phyloP scores from a whole-genome alignment of 148 eudicot species.

The Chenopodium quinoa region DNA sequence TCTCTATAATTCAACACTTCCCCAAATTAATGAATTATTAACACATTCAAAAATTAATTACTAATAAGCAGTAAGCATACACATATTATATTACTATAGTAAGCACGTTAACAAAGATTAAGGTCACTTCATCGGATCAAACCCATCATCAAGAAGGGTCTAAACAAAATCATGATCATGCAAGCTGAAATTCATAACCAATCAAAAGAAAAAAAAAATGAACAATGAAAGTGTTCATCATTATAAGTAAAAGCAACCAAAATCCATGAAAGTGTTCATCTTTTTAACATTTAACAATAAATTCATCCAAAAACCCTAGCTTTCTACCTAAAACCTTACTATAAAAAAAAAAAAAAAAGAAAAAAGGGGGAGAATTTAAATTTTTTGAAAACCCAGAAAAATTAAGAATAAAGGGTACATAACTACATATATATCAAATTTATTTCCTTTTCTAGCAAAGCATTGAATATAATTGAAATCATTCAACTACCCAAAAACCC shows the following conservation, averaged over 20 bases:
- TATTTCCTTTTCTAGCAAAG: background rate
- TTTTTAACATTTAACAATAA: background rate
- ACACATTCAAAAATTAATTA: background rate
- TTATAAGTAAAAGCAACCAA: background rate
- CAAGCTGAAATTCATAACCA: background rate
- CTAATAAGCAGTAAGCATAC: background rate
- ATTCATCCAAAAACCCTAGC: constrained; percentile 21
- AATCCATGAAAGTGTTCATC: background rate
- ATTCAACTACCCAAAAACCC: constrained; percentile 11
- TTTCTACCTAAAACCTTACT: constrained; percentile 5
- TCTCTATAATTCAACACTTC: background rate
- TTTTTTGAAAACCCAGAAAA: background rate
- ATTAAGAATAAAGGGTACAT: background rate
- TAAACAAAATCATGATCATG: background rate
- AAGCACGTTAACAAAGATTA: background rate
- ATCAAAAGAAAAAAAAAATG: background rate
- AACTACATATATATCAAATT: background rate
- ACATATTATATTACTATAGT: background rate
- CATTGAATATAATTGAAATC: background rate
- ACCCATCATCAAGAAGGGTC: background rate
- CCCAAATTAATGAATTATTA: background rate
- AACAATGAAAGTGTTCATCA: background rate
- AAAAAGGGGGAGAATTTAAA: background rate
- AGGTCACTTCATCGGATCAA: background rate
- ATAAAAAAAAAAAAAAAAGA: too few relatives aligned